phyloP scores from a whole-genome alignment of 371 early-diverging fungal species.

The Gilbertella persicaria region DNA sequence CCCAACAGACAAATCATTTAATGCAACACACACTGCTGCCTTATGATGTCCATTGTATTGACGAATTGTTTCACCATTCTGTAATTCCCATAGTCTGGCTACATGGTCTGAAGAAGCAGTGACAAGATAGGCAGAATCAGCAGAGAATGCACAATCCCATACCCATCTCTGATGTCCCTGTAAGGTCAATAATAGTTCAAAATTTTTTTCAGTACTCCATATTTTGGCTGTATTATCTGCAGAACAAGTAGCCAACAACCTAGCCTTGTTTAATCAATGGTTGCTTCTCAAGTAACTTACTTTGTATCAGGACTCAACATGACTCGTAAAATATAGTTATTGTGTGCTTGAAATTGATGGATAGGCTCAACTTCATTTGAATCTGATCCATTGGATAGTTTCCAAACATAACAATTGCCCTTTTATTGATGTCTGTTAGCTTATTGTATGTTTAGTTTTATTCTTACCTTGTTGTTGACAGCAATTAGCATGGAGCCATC shows the following conservation, averaged over 20 bases:
- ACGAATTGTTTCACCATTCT: constrained; percentile 81
- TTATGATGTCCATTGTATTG: constrained; percentile 93
- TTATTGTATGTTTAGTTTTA: background rate
- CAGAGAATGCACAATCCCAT: constrained; percentile 94
- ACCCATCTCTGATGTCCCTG: constrained; percentile 91
- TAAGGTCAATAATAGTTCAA: constrained; percentile 73
- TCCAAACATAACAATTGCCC: constrained; percentile 89
- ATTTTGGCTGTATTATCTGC: constrained; percentile 83
- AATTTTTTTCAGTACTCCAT: constrained; percentile 68
- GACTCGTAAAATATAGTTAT: constrained; percentile 80
- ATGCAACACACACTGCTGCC: constrained; percentile 88
- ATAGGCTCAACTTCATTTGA: constrained; percentile 72
- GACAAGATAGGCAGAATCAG: constrained; percentile 90
- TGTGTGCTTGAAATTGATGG: constrained; percentile 77
- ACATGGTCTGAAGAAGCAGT: constrained; percentile 90
- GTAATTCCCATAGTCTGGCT: constrained; percentile 86
- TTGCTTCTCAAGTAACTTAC: constrained; percentile 29
- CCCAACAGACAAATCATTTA: constrained; percentile 77
- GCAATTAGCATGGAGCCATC: constrained; percentile 90
- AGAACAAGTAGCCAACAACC: constrained; percentile 83
- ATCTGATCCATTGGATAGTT: constrained; percentile 60
- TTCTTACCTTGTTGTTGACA: constrained; percentile 81
- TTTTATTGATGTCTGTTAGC: constrained; percentile 10
- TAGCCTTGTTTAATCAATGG: constrained; percentile 14
- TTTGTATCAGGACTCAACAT: constrained; percentile 84